Conservation (phyloP, 1,284 basidiomycete genomes). For the Ganoderma sp. region DNA sequence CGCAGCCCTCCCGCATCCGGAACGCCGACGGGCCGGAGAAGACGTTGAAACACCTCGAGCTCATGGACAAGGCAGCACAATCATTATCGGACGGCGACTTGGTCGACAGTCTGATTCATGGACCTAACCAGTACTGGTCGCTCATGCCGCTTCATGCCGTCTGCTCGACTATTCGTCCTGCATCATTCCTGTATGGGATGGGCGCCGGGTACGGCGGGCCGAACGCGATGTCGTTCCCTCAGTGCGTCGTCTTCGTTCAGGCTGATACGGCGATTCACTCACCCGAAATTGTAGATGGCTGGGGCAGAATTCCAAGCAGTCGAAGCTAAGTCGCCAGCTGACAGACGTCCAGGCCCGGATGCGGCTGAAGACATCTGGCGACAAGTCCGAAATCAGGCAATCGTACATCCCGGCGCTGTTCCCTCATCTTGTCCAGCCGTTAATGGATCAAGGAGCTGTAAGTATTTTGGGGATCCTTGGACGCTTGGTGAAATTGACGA, state of each 20-base stretch:
- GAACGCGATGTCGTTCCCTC: slow-evolving; percentile 78
- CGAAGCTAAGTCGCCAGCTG: slow-evolving; percentile 81
- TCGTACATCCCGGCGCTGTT: slow-evolving; percentile 89
- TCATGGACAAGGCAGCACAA: slow-evolving; percentile 89
- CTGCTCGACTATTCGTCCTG: slow-evolving; percentile 86
- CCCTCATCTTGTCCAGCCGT: slow-evolving; percentile 79
- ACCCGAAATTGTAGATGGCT: slow-evolving; percentile 74
- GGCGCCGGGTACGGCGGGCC: slow-evolving; percentile 73
- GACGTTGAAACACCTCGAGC: slow-evolving; percentile 72
- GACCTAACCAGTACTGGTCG: slow-evolving; percentile 94
- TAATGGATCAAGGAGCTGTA: slow-evolving; percentile 74
- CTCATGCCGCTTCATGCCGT: slow-evolving; percentile 95
- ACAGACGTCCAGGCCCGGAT: slow-evolving; percentile 94
- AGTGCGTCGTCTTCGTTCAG: slow-evolving; percentile 54
- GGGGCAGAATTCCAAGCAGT: slow-evolving; percentile 95
- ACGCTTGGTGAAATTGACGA: slow-evolving; percentile 3
- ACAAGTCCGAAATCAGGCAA: slow-evolving; percentile 88
- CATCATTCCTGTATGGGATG: slow-evolving; percentile 79
- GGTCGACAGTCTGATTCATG: slow-evolving; percentile 94
- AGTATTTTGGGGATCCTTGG: slow-evolving; percentile 36
- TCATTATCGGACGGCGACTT: slow-evolving; percentile 96
- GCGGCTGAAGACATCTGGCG: slow-evolving; percentile 91
- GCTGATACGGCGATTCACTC: not conserved
- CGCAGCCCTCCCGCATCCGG: slow-evolving; percentile 68
- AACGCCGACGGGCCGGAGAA: slow-evolving; percentile 69